A percentile compares a stretch with the other conserved stretches of the same genome.
Evolutionary conservation across 768 basidiomycete species (phyloP).

Genomic region (Sarcomyxa edulis): DNA sequence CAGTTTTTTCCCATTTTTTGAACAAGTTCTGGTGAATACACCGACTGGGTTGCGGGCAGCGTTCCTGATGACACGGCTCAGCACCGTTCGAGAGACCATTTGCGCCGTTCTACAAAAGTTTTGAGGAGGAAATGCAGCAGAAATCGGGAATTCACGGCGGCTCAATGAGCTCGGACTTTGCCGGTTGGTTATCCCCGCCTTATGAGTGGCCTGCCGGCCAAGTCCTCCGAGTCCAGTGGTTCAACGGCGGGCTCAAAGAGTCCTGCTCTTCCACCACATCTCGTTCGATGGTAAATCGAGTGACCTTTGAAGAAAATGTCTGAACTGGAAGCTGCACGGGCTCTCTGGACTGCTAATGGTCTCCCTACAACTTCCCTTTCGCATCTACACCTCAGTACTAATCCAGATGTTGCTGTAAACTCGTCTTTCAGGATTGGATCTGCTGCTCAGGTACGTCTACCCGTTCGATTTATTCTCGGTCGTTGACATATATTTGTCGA

Average conservation of each 20-base stretch:
- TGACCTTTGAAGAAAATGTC: slow-evolving; percentile 2
- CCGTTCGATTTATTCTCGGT: not conserved
- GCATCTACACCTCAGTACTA: slow-evolving; percentile 27
- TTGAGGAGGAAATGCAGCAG: slow-evolving; percentile 14
- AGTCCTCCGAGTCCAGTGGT: no score
- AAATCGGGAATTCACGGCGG: slow-evolving; percentile 28
- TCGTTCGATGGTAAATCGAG: no score
- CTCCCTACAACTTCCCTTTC: slow-evolving; percentile 32
- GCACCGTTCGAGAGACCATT: slow-evolving; percentile 37
- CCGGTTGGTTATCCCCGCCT: no score
- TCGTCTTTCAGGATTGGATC: slow-evolving; percentile 52
- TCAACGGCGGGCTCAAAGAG: no score
- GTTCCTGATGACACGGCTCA: slow-evolving; percentile 36
- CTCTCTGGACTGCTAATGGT: slow-evolving; percentile 34
- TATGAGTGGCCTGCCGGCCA: no score
- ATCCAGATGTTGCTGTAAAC: slow-evolving; percentile 38
- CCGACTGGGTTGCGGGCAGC: slow-evolving; percentile 35
- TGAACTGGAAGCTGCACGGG: slow-evolving; percentile 12
- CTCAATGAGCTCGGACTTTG: slow-evolving; percentile 7
- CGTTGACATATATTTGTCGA: not conserved
- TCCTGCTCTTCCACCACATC: no score
- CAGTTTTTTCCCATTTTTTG: not conserved
- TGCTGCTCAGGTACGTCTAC: slow-evolving; percentile 47
- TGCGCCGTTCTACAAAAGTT: slow-evolving; percentile 22
- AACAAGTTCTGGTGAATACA: not conserved